These are phyloP conservation scores for Phialophora chinensis DNA, from an alignment of 2,329 filamentous ascomycete genomes.

Conservation along the genomic window DNA sequence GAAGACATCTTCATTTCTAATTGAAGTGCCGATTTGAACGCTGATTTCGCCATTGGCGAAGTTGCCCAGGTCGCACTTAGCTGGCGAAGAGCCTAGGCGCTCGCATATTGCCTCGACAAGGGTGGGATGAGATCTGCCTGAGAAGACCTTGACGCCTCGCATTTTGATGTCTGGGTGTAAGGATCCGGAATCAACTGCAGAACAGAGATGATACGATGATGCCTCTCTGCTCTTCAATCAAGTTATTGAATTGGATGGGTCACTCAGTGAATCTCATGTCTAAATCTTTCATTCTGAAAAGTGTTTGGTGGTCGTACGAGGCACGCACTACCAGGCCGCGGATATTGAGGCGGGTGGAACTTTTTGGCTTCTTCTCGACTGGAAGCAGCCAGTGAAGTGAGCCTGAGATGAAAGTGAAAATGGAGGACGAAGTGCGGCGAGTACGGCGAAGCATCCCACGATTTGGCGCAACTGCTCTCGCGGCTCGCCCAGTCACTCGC, in stretches of 20 bases:
- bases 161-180: conserved; percentile 49
- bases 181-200: neutral
- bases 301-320: neutral
- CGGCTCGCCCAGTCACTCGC: neutral
- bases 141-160: conserved; percentile 72
- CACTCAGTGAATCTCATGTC: neutral
- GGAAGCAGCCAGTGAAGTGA: neutral
- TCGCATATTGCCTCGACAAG: conserved; percentile 71
- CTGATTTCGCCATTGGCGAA: conserved; percentile 74
- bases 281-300: conserved; percentile 4
- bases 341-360: conserved; percentile 11
- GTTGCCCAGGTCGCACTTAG: conserved; percentile 67
- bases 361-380: neutral
- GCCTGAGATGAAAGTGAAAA: neutral
- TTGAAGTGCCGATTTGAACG: conserved; percentile 70
- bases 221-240: neutral
- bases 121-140: conserved; percentile 68
- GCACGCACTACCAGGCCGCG: neutral
- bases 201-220: neutral
- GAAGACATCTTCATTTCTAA: conserved; percentile 98
- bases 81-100: conserved; percentile 65
- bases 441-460: neutral
- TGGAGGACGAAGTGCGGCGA: neutral
- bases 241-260: neutral
- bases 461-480: neutral